A percentile compares a stretch with the other conserved stretches of the same genome.
Evolutionary conservation across 2,329 filamentous ascomycete species (phyloP).

Genomic region (Phialophora tarda): DNA sequence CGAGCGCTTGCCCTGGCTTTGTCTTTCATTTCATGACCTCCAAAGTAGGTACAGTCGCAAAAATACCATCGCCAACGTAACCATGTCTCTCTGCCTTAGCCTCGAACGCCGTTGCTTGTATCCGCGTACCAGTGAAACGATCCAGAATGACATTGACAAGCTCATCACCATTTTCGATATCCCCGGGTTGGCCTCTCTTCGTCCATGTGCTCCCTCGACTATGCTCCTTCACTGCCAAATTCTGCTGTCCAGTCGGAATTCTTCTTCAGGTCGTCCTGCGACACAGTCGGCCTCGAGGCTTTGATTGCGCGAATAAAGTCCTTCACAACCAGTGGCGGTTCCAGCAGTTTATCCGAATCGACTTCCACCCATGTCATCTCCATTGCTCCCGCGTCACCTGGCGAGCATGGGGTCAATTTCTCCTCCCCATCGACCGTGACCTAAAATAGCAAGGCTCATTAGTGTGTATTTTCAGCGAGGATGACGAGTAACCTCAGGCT

Average conservation of each 20-base stretch:
- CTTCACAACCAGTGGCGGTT: constrained; percentile 83
- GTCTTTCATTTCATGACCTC: background rate
- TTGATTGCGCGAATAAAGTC: constrained; percentile 95
- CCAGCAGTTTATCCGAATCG: constrained; percentile 79
- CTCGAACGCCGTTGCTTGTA: constrained; percentile 15
- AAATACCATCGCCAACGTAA: background rate
- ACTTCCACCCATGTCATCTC: constrained; percentile 96
- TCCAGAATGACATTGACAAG: background rate
- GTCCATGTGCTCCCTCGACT: background rate
- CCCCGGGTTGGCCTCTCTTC: background rate
- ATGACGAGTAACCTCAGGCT: background rate
- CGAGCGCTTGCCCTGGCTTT: background rate
- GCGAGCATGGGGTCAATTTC: constrained; percentile 82
- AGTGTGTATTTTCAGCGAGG: background rate
- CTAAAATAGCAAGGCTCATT: constrained; percentile 51
- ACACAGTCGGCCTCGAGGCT: constrained; percentile 86
- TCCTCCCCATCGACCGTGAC: constrained; percentile 69
- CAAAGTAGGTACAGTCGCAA: background rate
- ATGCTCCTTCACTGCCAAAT: constrained; percentile 88
- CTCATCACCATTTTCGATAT: background rate
- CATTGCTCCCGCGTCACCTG: constrained; percentile 79
- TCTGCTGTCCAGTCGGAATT: constrained; percentile 95
- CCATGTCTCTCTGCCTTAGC: background rate
- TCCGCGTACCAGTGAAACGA: background rate
- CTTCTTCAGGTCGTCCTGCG: constrained; percentile 77